phyloP scores from a whole-genome alignment of 306 rosid species.

The Ormosia semicastrata region DNA sequence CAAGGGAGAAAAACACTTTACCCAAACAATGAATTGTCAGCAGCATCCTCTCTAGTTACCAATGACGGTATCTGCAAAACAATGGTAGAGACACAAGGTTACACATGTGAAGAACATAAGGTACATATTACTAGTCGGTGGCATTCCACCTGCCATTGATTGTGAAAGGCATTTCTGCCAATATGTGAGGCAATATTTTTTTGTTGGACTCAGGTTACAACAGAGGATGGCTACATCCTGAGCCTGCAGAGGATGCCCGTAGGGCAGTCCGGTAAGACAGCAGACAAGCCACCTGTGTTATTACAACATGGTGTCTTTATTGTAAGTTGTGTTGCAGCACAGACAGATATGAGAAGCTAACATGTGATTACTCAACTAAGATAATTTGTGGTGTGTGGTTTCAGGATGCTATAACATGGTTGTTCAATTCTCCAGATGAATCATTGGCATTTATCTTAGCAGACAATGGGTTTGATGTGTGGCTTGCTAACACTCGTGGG shows the following conservation, averaged over 20 bases:
- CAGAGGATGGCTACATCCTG: constrained; percentile 59
- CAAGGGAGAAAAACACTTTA: constrained; percentile 29
- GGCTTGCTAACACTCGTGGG: constrained; percentile 71
- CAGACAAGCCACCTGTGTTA: constrained; percentile 49
- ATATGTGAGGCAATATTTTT: background rate
- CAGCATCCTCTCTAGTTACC: background rate
- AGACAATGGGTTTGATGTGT: constrained; percentile 67
- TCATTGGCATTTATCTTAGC: constrained; percentile 68
- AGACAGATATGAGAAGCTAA: background rate
- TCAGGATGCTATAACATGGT: constrained; percentile 63
- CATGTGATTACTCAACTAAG: background rate
- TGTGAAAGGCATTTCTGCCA: background rate
- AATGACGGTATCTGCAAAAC: constrained; percentile 54
- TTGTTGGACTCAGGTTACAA: constrained; percentile 44
- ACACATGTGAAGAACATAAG: constrained; percentile 65
- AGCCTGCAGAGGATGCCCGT: constrained; percentile 65
- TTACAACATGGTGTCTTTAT: constrained; percentile 60
- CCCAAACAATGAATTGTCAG: background rate
- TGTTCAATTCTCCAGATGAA: constrained; percentile 53
- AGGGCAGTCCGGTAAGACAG: constrained; percentile 30
- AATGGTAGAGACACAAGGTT: constrained; percentile 57
- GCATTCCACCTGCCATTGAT: background rate
- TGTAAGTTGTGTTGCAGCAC: constrained; percentile 35
- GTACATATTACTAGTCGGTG: constrained; percentile 10
- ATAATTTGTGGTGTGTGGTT: background rate